phyloP scores from a whole-genome alignment of 2,329 filamentous ascomycete genomes.

The Fusarium haematococcum region DNA sequence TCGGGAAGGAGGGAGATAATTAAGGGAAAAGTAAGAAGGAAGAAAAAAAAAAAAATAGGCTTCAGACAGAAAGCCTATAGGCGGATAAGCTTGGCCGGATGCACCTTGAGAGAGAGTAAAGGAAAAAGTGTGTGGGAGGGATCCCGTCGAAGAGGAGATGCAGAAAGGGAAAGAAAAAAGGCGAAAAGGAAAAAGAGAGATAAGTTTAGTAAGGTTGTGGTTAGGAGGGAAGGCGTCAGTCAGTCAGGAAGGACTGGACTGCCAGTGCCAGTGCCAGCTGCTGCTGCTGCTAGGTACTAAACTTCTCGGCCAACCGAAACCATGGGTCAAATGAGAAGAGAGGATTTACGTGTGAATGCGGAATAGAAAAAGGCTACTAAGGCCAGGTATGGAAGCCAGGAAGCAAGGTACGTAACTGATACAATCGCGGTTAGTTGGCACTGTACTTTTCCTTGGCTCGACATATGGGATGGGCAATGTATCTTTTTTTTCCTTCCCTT shows the following conservation, averaged over 20 bases:
- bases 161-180: constrained; percentile 27
- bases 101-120: background rate
- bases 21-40: background rate
- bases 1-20: background rate
- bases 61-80: background rate
- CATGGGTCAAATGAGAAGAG: constrained; percentile 30
- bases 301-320: constrained; percentile 33
- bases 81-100: background rate
- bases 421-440: constrained; percentile 17
- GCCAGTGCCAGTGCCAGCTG: background rate
- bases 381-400: constrained; percentile 29
- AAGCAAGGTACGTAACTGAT: constrained; percentile 19
- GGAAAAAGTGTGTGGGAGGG: background rate
- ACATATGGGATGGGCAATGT: constrained; percentile 19
- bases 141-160: constrained; percentile 4
- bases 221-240: constrained; percentile 18
- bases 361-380: constrained; percentile 35
- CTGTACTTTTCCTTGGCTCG: constrained; percentile 4
- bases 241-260: background rate
- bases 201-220: constrained; percentile 28
- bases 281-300: constrained; percentile 25
- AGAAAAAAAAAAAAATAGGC: background rate
- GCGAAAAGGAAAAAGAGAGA: constrained; percentile 22
- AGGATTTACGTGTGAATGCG: constrained; percentile 34
- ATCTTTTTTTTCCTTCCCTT: constrained; percentile 12